These are phyloP conservation scores for Schizonepeta tenuifolia DNA, from an alignment of 257 asterid genomes.

Conservation along the genomic window DNA sequence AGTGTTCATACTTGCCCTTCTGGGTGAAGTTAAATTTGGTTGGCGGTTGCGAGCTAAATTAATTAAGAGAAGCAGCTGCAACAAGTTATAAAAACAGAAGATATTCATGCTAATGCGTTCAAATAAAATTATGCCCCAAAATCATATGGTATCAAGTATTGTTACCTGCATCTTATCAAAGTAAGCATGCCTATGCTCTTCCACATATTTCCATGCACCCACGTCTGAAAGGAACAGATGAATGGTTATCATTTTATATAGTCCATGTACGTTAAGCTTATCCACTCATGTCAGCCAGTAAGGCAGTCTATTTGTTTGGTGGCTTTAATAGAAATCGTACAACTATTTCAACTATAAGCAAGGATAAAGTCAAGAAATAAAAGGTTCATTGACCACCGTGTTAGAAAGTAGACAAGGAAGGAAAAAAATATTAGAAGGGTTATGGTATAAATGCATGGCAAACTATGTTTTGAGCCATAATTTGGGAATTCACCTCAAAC, in stretches of 20 bases:
- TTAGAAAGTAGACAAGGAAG: not conserved
- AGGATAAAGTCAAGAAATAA: too few species aligned
- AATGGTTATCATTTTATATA: conserved; percentile 38
- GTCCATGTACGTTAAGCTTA: conserved; percentile 17
- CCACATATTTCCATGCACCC: conserved; percentile 90
- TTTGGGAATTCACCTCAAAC: too few species aligned
- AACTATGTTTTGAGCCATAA: not conserved
- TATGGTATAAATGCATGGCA: too few species aligned
- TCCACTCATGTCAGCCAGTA: conserved; percentile 6
- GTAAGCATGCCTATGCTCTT: conserved; percentile 90
- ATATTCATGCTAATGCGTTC: not conserved
- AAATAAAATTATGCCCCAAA: conserved; percentile 16
- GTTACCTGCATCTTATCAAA: conserved; percentile 97
- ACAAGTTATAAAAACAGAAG: not conserved
- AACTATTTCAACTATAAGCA: not conserved
- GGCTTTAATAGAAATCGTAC: not conserved
- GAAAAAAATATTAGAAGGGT: not conserved
- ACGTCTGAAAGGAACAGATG: conserved; percentile 59
- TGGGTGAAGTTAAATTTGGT: not conserved
- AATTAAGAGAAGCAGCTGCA: not conserved
- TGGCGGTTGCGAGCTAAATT: not conserved
- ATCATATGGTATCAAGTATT: not conserved
- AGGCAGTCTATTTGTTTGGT: conserved; percentile 4
- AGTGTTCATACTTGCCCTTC: not conserved
- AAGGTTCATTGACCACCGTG: too few species aligned